Conservation (phyloP, 768 basidiomycete genomes). For the Terana coerulea region DNA sequence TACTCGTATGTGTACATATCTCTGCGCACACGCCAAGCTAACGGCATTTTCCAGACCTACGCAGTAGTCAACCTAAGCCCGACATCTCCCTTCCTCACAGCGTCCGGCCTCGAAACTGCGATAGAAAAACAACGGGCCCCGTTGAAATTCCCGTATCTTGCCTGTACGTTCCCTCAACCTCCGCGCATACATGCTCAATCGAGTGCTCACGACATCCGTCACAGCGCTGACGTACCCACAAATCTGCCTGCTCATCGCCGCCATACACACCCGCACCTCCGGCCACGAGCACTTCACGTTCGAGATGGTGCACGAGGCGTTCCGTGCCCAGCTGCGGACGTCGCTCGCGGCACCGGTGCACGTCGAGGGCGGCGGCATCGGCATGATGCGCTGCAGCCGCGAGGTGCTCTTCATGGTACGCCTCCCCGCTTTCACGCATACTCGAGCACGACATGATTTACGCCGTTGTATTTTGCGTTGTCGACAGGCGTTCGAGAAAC, state of each 20-base stretch:
- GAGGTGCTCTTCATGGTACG: conserved; percentile 65
- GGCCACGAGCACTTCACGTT: conserved; percentile 85
- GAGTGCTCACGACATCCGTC: not conserved
- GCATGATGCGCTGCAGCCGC: conserved; percentile 66
- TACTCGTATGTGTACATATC: conserved; percentile 48
- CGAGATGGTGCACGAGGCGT: conserved; percentile 82
- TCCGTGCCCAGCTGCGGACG: conserved; percentile 69
- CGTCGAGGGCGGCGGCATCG: conserved; percentile 67
- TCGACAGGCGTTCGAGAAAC: conserved; percentile 70
- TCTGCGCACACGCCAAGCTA: not conserved
- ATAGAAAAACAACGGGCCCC: conserved; percentile 54
- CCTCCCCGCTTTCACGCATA: conserved; percentile 13
- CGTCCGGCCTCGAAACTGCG: conserved; percentile 39
- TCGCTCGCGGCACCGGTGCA: conserved; percentile 74
- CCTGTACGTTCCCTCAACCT: conserved; percentile 37
- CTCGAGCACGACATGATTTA: not conserved
- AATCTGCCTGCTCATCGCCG: conserved; percentile 82
- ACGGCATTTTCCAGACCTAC: conserved; percentile 33
- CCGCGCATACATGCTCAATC: not conserved
- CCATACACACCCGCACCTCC: conserved; percentile 67
- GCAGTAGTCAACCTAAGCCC: conserved; percentile 44
- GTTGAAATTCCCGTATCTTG: conserved; percentile 45
- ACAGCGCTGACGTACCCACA: conserved; percentile 74
- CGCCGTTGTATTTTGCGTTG: not conserved
- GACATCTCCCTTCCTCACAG: conserved; percentile 50